Evolutionary conservation across 2,329 filamentous ascomycete genomes (phyloP).

Genomic region (Colletotrichum sp.): DNA sequence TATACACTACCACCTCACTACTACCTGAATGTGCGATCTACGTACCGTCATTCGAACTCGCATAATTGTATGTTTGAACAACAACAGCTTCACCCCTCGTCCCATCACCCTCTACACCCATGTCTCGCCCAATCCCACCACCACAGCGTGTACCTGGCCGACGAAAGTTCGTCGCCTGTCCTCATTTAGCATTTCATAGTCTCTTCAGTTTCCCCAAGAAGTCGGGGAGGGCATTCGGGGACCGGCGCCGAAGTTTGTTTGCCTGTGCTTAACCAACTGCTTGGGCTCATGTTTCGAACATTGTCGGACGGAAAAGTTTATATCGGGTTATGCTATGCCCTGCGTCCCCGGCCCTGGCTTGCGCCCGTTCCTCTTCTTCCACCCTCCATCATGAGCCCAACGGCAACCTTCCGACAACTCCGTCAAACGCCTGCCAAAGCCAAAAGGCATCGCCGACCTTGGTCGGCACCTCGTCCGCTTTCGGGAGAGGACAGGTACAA

Average conservation of each 20-base stretch:
- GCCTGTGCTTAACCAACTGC: slow-evolving; percentile 8
- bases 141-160: neutral
- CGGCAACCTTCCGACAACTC: slow-evolving; percentile 16
- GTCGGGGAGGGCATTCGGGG: slow-evolving; percentile 8
- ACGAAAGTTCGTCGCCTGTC: slow-evolving; percentile 15
- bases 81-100: neutral
- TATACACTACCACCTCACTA: neutral
- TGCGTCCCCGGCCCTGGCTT: slow-evolving; percentile 7
- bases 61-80: slow-evolving; percentile 16
- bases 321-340: slow-evolving; percentile 10
- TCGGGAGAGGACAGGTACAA: neutral
- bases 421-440: slow-evolving; percentile 19
- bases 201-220: neutral
- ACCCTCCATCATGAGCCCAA: slow-evolving; percentile 9
- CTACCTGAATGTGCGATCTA: neutral
- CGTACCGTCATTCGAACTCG: neutral
- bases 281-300: slow-evolving; percentile 20
- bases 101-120: neutral
- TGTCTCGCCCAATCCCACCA: neutral
- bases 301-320: slow-evolving; percentile 21
- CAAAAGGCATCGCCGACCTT: slow-evolving; percentile 4
- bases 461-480: slow-evolving; percentile 8
- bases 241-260: slow-evolving; percentile 15
- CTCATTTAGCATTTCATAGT: neutral
- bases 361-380: slow-evolving; percentile 12